Evolutionary conservation across 2,329 filamentous ascomycete genomes (phyloP).

Genomic region (Botrytis cinerea): DNA sequence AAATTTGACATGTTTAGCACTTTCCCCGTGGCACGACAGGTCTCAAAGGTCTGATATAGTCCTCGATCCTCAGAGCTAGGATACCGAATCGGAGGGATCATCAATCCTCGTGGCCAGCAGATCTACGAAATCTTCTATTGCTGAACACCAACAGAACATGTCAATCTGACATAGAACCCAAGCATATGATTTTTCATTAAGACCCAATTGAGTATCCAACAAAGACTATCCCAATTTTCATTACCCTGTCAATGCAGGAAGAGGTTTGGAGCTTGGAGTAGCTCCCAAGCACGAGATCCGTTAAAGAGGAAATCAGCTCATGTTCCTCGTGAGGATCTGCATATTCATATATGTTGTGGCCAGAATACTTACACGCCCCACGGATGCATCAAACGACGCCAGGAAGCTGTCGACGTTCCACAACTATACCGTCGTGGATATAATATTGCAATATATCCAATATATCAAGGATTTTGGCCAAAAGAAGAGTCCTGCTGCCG

Average conservation of each 20-base stretch:
- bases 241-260: slow-evolving; percentile 7
- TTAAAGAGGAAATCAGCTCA: slow-evolving; percentile 13
- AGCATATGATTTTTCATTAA: slow-evolving; percentile 9
- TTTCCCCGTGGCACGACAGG: slow-evolving; percentile 11
- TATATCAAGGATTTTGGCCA: slow-evolving; percentile 20
- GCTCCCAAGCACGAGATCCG: slow-evolving; percentile 14
- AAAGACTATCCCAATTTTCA: slow-evolving; percentile 1
- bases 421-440: slow-evolving; percentile 19
- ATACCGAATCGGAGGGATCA: not conserved
- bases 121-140: not conserved
- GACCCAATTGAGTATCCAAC: slow-evolving; percentile 13
- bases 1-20: slow-evolving; percentile 3
- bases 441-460: slow-evolving; percentile 13
- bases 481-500: slow-evolving; percentile 12
- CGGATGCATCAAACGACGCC: slow-evolving; percentile 12
- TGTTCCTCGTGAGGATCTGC: slow-evolving; percentile 21
- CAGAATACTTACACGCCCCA: slow-evolving; percentile 8
- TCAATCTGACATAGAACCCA: slow-evolving; percentile 12
- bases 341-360: slow-evolving; percentile 22
- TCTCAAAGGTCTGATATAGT: not conserved
- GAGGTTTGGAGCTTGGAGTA: slow-evolving; percentile 5
- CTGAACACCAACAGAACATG: not conserved
- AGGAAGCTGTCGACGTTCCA: slow-evolving; percentile 8
- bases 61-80: not conserved
- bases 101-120: slow-evolving; percentile 9